Base-by-base conservation (phyloP, 164 flowering plant species). In the Chimonanthus praecox region DNA sequence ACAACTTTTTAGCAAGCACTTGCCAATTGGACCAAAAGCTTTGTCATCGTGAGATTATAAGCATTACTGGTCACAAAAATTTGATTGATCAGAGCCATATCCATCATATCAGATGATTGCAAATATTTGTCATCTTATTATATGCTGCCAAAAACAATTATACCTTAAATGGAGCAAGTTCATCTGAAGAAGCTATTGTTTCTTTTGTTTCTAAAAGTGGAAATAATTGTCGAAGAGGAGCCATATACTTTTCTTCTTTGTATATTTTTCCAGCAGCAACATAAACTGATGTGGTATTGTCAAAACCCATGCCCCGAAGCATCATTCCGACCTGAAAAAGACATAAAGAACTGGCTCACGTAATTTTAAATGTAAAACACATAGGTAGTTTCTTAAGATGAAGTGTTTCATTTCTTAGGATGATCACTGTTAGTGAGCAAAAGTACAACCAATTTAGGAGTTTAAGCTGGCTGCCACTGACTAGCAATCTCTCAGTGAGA, bases 301-400 rank as follows among this genome's bases (percentile, higher is more conserved):
- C 93, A 75, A 95, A 95, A 48, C 98, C 99, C 97, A 95, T 93
- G 72, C 97, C 99, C 71, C 98, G 85, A 54, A 95, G 99, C 96
- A 95, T 91, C 96, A 95, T 89, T 68, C 99, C 97, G 5, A 93
- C 99, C 99, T 95, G 81, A 76, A 78, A 48, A 72, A 69, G n/a
- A 60, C 63, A 73, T 9, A 63, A n/a, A 66, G 60, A 54, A 54
- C 16, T 4, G n/a, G 60, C 16, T 54, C n/a, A 15, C 5, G 1
- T 13, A 9, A 10, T 54, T 13, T 11, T 54, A 54, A 13, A 5
- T 49, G 9, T 49, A 9, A 49, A 49, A 33, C 1, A 33, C 33
- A 33, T 33, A 33, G 33, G 33, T 33, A 33, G 33, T 33, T 33
- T 33, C 33, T 33, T 33, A 33, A 33, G 33, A 33, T 33, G 33